Percentiles rank a stretch among this genome's conserved stretches.
These are phyloP conservation scores for Drechslerella coelobrocha DNA, from an alignment of 2,329 filamentous ascomycete genomes.

Conservation along the genomic window DNA sequence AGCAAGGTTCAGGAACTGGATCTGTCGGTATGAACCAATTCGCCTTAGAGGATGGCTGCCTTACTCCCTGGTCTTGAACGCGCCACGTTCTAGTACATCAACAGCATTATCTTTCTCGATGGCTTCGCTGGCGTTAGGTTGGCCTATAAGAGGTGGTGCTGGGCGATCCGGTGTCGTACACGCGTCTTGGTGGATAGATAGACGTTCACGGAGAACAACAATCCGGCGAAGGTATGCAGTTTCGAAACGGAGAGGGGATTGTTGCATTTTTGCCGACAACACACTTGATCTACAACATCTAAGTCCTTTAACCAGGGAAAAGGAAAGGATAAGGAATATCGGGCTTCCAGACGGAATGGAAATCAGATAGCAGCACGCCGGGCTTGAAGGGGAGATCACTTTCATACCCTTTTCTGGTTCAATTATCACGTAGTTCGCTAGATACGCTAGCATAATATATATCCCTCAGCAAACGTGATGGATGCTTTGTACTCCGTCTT, in stretches of 20 bases:
- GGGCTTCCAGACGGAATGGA: not conserved
- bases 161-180: not conserved
- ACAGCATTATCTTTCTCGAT: constrained; percentile 5
- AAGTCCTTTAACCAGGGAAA: not conserved
- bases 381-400: too few relatives aligned
- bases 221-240: constrained; percentile 5
- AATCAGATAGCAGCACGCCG: too few relatives aligned
- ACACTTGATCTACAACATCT: not conserved
- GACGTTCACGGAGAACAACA: not conserved
- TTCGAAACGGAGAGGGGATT: not conserved
- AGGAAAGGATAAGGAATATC: constrained; percentile 8
- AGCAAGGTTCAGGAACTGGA: constrained; percentile 13
- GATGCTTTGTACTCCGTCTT: constrained; percentile 10
- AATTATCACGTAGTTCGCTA: not conserved
- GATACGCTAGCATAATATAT: not conserved
- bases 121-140: too few relatives aligned
- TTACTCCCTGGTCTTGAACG: constrained; percentile 1
- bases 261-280: constrained; percentile 25
- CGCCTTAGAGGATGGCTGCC: constrained; percentile 13
- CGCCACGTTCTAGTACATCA: not conserved
- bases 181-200: not conserved
- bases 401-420: not conserved
- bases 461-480: constrained; percentile 8
- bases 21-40: constrained; percentile 1
- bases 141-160: not conserved